Percentiles rank a stretch among this genome's conserved stretches.
Evolutionary conservation across 2,329 filamentous ascomycete species (phyloP).

Genomic region (Neopestalotiopsis sp.): DNA sequence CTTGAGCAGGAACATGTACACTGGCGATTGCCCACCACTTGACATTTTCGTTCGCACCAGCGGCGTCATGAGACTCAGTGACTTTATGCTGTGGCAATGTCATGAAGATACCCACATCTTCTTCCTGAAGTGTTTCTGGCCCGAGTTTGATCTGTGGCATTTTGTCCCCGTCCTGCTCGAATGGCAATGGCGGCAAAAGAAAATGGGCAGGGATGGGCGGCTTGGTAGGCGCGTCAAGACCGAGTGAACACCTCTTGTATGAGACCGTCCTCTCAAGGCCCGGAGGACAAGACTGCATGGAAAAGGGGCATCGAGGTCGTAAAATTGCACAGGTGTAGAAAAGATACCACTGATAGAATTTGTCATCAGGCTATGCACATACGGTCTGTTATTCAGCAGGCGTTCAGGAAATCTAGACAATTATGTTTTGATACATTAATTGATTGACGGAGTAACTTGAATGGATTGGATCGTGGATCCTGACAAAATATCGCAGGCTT

Average conservation of each 20-base stretch:
- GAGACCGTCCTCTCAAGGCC: not conserved
- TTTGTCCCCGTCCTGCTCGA: constrained; percentile 92
- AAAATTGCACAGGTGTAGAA: not conserved
- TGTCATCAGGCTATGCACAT: not conserved
- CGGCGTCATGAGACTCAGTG: constrained; percentile 88
- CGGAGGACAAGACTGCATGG: not conserved
- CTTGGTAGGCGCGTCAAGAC: constrained; percentile 42
- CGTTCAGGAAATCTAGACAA: constrained; percentile 2
- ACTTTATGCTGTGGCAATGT: constrained; percentile 99
- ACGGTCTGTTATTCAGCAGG: not conserved
- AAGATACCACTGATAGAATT: constrained; percentile 13
- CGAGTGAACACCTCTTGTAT: constrained; percentile 10
- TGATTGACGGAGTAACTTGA: not conserved
- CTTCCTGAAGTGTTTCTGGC: constrained; percentile 92
- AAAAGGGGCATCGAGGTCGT: not conserved
- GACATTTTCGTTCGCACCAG: constrained; percentile 93
- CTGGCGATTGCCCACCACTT: constrained; percentile 81
- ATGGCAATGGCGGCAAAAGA: constrained; percentile 76
- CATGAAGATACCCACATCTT: constrained; percentile 92
- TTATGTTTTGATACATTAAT: not conserved
- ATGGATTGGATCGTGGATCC: too few relatives aligned
- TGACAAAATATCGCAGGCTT: too few relatives aligned
- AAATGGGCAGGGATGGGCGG: constrained; percentile 57
- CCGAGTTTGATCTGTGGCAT: constrained; percentile 91
- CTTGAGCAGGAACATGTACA: constrained; percentile 86